A percentile compares a stretch with the other conserved stretches of the same genome.
Conservation (phyloP, 1,284 basidiomycete species). For the Phylloboletellus chloephorus region DNA sequence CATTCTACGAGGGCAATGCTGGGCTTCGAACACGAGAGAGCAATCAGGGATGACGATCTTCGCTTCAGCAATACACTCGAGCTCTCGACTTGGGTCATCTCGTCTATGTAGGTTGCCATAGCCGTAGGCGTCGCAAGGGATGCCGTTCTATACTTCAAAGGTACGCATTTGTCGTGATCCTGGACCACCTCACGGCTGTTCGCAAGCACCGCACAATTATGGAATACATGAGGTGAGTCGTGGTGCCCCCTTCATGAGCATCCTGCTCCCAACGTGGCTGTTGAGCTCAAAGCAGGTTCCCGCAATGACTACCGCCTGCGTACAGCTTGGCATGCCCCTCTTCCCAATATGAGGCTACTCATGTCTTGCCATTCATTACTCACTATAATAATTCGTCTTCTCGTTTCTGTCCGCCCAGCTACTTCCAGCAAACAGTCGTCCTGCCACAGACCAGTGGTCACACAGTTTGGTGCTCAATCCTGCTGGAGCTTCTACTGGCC, state of each 20-base stretch:
- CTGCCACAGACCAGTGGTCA: conserved; percentile 12
- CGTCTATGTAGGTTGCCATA: conserved; percentile 20
- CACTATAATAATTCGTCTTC: conserved; percentile 30
- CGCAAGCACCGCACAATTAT: conserved; percentile 32
- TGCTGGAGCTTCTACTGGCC: conserved; percentile 6
- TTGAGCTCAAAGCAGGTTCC: conserved; percentile 33
- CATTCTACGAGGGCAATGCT: conserved; percentile 27
- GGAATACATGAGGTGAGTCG: conserved; percentile 37
- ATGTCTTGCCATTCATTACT: conserved; percentile 26
- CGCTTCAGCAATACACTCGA: conserved; percentile 5
- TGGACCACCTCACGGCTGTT: conserved; percentile 34
- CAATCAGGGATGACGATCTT: conserved; percentile 14
- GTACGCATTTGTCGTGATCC: conserved; percentile 33
- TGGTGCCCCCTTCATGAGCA: conserved; percentile 32
- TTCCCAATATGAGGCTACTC: conserved; percentile 32
- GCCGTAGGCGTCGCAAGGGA: conserved; percentile 21
- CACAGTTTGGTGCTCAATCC: conserved; percentile 11
- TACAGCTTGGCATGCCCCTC: conserved; percentile 30
- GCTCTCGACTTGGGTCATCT: conserved; percentile 6
- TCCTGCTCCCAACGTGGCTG: conserved; percentile 33
- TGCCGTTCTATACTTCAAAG: conserved; percentile 20
- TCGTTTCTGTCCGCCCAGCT: conserved; percentile 29
- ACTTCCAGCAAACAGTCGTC: conserved; percentile 18
- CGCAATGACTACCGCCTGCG: conserved; percentile 32
- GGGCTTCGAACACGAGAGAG: conserved; percentile 10